Evolutionary conservation across 345 rosid genomes (phyloP).

Genomic region (Sapria himalayana): DNA sequence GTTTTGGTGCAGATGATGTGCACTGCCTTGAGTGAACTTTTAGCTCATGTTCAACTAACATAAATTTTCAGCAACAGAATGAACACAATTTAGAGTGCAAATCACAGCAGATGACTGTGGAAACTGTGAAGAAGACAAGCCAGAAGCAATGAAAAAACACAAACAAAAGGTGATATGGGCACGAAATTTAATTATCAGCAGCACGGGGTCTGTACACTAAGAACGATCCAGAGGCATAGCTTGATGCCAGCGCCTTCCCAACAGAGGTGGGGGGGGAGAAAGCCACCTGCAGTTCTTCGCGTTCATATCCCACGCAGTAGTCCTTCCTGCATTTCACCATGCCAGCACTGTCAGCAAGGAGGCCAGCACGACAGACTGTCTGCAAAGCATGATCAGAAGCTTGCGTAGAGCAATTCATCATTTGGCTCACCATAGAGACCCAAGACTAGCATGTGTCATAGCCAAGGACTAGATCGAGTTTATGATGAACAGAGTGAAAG

Average conservation of each 20-base stretch:
- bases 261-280: constrained; percentile 57
- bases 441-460: neutral
- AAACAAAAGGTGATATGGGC: no score
- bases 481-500: neutral
- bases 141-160: no score
- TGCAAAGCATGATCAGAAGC: neutral
- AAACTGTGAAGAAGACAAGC: no score
- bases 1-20: no score
- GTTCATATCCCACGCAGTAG: constrained; percentile 21
- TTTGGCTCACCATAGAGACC: neutral
- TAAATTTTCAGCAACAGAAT: no score
- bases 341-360: neutral
- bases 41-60: no score
- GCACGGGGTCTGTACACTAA: constrained; percentile 47
- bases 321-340: constrained; percentile 33
- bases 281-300: constrained; percentile 41
- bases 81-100: no score
- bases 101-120: no score
- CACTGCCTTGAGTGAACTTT: no score
- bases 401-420: neutral
- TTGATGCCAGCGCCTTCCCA: constrained; percentile 51
- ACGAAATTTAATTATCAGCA: no score
- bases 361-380: neutral
- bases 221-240: constrained; percentile 26
- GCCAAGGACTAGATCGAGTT: constrained; percentile 2